Evolutionary conservation across 73 alveolate genomes (phyloP), one percentile per base, ranked within the genome.

Genomic region (Uronychia binucleata): DNA sequence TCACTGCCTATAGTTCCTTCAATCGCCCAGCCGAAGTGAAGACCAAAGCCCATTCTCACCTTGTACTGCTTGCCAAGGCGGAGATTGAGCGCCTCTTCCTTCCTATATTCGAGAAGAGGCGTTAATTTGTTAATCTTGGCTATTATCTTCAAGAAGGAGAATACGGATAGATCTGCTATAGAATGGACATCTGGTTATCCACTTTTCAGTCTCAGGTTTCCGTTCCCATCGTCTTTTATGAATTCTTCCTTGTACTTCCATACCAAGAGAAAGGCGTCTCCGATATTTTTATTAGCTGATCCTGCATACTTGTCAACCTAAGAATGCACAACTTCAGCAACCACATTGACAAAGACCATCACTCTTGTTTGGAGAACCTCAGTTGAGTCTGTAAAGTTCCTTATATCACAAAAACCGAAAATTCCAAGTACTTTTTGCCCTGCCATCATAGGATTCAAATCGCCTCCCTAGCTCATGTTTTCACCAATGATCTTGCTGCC

Each of bases 1-100:
- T 84, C 86, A 29, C 98, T 92, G 59, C 99, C 99, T 32, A 97
- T 97, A 1, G 98, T 96, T 14, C 99, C 98, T 91, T 97, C 99
- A 59, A 97, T 97, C 0, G 99, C 97, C 96, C 97, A 97, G 13
- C 99, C 99, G 79, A 93, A 83, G 82, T 97, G 99, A 74, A 97
- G 88, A 14, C 99, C 99, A 75, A 97, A 97, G 29, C 98, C 99
- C 94, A 97, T 90, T 59, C 94, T 92, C 57, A 96, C 98, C 25
- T 87, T 85, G 74, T 93, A 79, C 33, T 93, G 89, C 76, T 86
- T 89, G 19, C 88, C 89, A 88, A 90, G 77, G 59, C 94, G 19
- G 67, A 35, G 57, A 77, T 80, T 79, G 25, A 86, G 86, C 25
- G 89, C 96, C 26, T 84, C 87, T 32, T 96, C 94, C 77, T 93